These are phyloP conservation scores for Metarhizium robertsii DNA, from an alignment of 2,329 filamentous ascomycete genomes.

Conservation along the genomic window DNA sequence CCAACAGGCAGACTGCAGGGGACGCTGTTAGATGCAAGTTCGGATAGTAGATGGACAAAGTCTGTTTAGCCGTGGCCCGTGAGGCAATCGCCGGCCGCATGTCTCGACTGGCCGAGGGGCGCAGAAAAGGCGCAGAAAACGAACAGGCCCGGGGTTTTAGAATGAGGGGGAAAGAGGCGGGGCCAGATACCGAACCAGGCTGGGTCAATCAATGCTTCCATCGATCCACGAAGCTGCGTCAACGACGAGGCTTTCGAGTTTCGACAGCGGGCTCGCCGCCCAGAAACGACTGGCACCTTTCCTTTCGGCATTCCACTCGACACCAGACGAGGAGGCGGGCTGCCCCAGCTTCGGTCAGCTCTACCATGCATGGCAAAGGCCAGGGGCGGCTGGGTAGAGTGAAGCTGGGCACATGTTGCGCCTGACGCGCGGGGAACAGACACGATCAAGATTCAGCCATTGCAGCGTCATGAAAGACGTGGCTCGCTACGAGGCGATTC, in stretches of 20 bases:
- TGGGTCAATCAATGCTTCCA: neutral
- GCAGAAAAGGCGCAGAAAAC: neutral
- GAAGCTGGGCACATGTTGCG: too few species aligned
- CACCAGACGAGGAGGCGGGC: neutral
- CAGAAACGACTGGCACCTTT: neutral
- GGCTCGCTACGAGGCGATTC: neutral
- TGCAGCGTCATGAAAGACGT: neutral
- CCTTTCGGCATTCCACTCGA: neutral
- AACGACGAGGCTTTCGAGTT: neutral
- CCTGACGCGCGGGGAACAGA: too few species aligned
- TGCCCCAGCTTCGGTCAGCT: neutral
- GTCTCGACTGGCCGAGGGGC: neutral
- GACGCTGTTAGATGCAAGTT: too few species aligned
- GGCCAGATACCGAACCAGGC: neutral
- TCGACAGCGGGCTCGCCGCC: neutral
- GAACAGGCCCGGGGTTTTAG: neutral
- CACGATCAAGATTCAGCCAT: too few species aligned
- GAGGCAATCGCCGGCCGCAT: neutral
- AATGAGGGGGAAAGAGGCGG: slow-evolving; percentile 1
- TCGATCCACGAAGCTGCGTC: neutral
- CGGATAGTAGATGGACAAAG: too few species aligned
- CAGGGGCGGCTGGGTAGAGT: too few species aligned
- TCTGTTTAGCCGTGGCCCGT: too few species aligned
- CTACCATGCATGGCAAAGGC: neutral
- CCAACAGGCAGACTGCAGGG: too few species aligned